Evolutionary conservation across 2,329 filamentous ascomycete genomes (phyloP), one percentile per base, ranked within the genome.

Genomic region (Paraphaeosphaeria minitans): DNA sequence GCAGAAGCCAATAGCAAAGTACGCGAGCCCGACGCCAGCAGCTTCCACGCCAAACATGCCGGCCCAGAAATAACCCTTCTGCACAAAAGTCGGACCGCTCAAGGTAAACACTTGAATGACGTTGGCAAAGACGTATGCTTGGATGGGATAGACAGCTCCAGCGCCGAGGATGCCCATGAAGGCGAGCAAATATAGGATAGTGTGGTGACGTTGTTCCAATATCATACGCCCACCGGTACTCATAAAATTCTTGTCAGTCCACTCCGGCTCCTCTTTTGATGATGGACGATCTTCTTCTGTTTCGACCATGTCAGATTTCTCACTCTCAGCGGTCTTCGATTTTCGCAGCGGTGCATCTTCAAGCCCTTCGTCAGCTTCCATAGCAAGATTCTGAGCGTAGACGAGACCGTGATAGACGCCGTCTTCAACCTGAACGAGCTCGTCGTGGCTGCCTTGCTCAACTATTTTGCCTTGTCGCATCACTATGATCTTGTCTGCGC

Each of bases 401-500:
- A 93, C 90, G 5, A 93, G 83, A 1, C 83, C 83, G 39, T 83
- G 83, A 67, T 94, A 94, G 19, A 89, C 81, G 0, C 90, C 86
- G 2, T 79, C 80, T 4, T 86, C 80, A 39, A 83, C 77, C 3
- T 80, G 73, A 1, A 96, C 80, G 0, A 96, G 83, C 45, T 86
- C 84, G 7, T 92, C 85, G 64, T 96, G 92, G 0, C 85, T 92
- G 0, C 92, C 92, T 65, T 88, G 80, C 73, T 96, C 91, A 9
- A 89, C 83, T 0, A 92, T 85, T 53, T 82, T 78, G 1, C 92
- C 92, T 65, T 89, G 85, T 50, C 89, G 83, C 54, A 96, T 76
- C 0, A 96, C 92, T 8, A 93, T 80, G 55, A 96, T 96, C 39
- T 87, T 85, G 69, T 96, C 89, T 3, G 92, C 91, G 63, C 89